phyloP scores from a whole-genome alignment of 31 red algal genomes.

The Odonthalia washingtoniensis region DNA sequence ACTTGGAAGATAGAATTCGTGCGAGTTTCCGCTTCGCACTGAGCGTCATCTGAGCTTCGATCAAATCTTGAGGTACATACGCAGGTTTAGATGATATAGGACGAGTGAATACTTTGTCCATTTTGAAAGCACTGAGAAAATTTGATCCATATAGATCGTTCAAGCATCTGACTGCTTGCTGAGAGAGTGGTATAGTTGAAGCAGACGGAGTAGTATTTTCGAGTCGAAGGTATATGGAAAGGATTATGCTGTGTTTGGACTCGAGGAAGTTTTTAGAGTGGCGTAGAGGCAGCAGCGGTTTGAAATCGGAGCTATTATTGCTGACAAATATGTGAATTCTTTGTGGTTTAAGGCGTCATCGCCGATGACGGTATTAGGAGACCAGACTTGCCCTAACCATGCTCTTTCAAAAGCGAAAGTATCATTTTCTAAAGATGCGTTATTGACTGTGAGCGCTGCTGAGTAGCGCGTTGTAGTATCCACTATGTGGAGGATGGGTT shows the following conservation, averaged over 20 bases:
- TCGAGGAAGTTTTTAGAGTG: not conserved
- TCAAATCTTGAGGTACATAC: not conserved
- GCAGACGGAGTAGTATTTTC: not conserved
- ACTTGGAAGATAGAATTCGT: too few species aligned
- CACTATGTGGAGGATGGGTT: slow-evolving; percentile 20
- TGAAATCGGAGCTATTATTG: not conserved
- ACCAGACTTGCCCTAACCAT: not conserved
- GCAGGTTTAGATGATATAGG: not conserved
- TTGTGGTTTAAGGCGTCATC: not conserved
- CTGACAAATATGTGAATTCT: not conserved
- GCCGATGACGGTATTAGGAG: not conserved
- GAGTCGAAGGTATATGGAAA: not conserved
- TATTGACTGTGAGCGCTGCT: not conserved
- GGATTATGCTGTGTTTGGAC: not conserved
- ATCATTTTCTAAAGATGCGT: not conserved
- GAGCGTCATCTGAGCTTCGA: not conserved
- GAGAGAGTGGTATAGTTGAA: not conserved
- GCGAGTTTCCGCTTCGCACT: not conserved
- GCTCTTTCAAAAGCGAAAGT: not conserved
- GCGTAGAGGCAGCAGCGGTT: not conserved
- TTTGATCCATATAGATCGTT: not conserved
- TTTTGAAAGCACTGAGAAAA: not conserved
- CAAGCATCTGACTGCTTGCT: too few species aligned
- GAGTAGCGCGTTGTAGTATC: slow-evolving; percentile 28
- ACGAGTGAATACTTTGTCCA: not conserved